phyloP scores from a whole-genome alignment of 2,329 filamentous ascomycete species.

The Pseudogymnoascus sp. region DNA sequence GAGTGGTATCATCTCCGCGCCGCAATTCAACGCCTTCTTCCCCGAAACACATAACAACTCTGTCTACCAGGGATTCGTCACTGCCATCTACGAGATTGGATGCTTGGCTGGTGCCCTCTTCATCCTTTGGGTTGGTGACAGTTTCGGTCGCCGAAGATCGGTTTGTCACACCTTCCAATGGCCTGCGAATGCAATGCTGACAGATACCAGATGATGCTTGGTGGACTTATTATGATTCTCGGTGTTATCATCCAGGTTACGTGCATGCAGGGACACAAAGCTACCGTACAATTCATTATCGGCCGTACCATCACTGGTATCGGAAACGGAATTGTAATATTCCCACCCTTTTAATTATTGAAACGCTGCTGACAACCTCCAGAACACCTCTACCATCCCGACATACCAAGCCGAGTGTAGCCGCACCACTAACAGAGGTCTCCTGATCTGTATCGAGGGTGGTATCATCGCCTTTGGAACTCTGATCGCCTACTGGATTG shows the following conservation, averaged over 20 bases:
- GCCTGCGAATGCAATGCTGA: conserved; percentile 27
- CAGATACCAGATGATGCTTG: conserved; percentile 39
- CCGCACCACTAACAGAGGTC: conserved; percentile 36
- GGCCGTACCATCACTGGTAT: conserved; percentile 41
- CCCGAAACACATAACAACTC: conserved; percentile 45
- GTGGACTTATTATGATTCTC: conserved; percentile 49
- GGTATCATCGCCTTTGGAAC: conserved; percentile 51
- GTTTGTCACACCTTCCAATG: conserved; percentile 45
- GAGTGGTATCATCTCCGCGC: conserved; percentile 60
- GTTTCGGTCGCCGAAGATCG: conserved; percentile 46
- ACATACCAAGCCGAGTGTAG: conserved; percentile 57
- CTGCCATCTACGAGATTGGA: conserved; percentile 47
- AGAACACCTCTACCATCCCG: conserved; percentile 38
- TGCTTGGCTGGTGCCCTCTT: conserved; percentile 45
- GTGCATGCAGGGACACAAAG: conserved; percentile 26
- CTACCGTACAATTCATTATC: conserved; percentile 47
- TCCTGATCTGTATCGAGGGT: conserved; percentile 44
- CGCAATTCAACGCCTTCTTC: conserved; percentile 79
- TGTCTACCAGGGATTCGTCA: conserved; percentile 38
- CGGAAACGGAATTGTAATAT: conserved; percentile 38
- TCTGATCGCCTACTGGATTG: conserved; percentile 94
- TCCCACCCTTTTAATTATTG: not conserved
- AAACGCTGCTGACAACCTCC: not conserved
- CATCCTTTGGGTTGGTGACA: conserved; percentile 42
- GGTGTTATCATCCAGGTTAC: conserved; percentile 40